Conservation (phyloP, 2,329 filamentous ascomycete species). For the Monosporascus sp. region DNA sequence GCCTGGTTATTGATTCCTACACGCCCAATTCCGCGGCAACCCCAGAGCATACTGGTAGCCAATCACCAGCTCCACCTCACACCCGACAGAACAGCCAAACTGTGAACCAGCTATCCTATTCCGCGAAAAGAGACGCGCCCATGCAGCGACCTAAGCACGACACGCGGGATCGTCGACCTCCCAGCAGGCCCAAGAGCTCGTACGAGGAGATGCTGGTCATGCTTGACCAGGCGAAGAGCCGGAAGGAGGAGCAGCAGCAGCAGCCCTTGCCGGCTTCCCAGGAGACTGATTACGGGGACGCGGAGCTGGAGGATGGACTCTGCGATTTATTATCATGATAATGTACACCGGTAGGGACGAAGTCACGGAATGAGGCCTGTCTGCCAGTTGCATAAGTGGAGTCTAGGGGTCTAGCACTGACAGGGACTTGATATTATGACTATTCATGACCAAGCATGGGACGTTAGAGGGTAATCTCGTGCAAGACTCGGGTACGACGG, state of each 20-base stretch:
- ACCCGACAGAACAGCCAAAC: background rate
- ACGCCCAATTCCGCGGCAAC: background rate
- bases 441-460: too few relatives aligned
- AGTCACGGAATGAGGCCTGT: background rate
- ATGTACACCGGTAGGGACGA: background rate
- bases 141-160: constrained; percentile 7
- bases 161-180: constrained; percentile 1
- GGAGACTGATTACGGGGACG: constrained; percentile 25
- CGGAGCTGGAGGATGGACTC: constrained; percentile 13
- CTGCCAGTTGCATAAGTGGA: background rate
- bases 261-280: constrained; percentile 14
- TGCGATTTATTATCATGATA: background rate
- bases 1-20: background rate
- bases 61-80: background rate
- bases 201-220: constrained; percentile 16
- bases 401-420: background rate
- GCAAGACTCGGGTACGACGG: too few relatives aligned
- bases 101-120: background rate
- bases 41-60: background rate
- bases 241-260: background rate
- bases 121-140: background rate
- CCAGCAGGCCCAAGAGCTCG: constrained; percentile 9
- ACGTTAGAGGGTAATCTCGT: too few relatives aligned
- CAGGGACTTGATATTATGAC: background rate
- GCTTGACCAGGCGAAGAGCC: background rate